phyloP scores from a whole-genome alignment of 257 asterid species.

The Petunia axillaris region DNA sequence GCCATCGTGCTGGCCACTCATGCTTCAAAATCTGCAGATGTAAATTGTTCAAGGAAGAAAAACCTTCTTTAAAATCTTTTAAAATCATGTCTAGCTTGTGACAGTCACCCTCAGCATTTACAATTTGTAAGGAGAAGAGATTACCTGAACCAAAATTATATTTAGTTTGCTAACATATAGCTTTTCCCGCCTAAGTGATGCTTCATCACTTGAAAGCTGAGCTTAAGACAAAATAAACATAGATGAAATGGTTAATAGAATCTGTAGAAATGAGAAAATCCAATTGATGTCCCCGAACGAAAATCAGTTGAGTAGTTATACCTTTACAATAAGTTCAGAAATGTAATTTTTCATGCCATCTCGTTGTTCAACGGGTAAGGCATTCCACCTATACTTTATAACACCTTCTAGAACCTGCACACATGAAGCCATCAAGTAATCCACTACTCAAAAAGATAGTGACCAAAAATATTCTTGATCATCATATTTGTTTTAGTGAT shows the following conservation, averaged over 20 bases:
- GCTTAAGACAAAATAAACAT: background rate
- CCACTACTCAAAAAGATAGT: background rate
- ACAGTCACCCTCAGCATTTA: background rate
- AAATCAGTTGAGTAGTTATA: constrained; percentile 30
- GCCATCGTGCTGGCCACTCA: constrained; percentile 95
- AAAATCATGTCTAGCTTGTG: background rate
- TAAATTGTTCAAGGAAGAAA: constrained; percentile 11
- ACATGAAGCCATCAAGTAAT: background rate
- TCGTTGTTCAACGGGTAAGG: constrained; percentile 91
- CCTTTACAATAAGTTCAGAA: constrained; percentile 98
- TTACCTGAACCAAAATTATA: constrained; percentile 94
- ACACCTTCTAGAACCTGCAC: constrained; percentile 95
- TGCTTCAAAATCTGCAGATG: constrained; percentile 84
- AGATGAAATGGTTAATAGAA: background rate
- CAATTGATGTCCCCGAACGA: background rate
- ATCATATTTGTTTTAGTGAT: background rate
- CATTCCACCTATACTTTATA: constrained; percentile 98
- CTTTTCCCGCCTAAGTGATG: constrained; percentile 86
- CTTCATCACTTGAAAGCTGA: constrained; percentile 95
- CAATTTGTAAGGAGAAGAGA: background rate
- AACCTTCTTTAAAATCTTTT: background rate
- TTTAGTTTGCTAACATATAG: constrained; percentile 85
- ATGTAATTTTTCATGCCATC: constrained; percentile 99
- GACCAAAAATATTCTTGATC: background rate
- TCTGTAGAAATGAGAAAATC: background rate